A percentile compares a stretch with the other conserved stretches of the same genome.
These are phyloP conservation scores for Dichotomopilus funicola DNA, from an alignment of 2,329 filamentous ascomycete species.

Conservation along the genomic window DNA sequence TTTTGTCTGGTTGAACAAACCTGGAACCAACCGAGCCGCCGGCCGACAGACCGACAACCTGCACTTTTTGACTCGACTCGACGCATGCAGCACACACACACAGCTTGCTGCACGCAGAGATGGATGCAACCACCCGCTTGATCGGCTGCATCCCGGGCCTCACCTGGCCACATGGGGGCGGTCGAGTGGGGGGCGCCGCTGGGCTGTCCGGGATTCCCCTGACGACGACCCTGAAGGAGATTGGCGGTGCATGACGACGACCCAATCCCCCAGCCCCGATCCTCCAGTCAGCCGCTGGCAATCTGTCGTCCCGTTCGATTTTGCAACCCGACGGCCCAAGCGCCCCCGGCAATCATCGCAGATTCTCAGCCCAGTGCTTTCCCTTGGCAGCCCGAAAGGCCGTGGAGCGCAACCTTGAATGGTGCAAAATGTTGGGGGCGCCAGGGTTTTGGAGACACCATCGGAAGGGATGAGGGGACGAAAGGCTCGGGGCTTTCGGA, in stretches of 20 bases:
- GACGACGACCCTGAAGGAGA: conserved; percentile 22
- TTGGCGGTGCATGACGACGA: conserved; percentile 23
- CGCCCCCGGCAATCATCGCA: not conserved
- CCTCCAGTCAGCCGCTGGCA: conserved; percentile 14
- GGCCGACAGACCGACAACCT: too few species aligned
- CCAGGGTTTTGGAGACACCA: too few species aligned
- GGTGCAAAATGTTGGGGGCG: too few species aligned
- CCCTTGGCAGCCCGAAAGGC: not conserved
- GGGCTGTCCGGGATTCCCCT: conserved; percentile 18
- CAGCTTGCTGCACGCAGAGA: not conserved
- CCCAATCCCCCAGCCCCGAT: conserved; percentile 23
- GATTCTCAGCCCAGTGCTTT: not conserved
- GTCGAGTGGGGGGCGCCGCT: not conserved
- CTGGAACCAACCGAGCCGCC: not conserved
- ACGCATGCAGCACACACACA: too few species aligned
- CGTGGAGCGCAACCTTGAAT: too few species aligned
- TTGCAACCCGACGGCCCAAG: conserved; percentile 4
- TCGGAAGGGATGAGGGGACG: not conserved
- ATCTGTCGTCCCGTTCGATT: conserved; percentile 13
- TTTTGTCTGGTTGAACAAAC: not conserved
- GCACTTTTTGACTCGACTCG: too few species aligned
- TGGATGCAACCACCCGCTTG: conserved; percentile 16
- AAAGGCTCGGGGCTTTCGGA: not conserved
- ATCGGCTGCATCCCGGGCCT: conserved; percentile 13
- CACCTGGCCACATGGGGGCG: conserved; percentile 10